phyloP scores from a whole-genome alignment of 2,329 filamentous ascomycete genomes.

The Endoconidiophora laricicola region DNA sequence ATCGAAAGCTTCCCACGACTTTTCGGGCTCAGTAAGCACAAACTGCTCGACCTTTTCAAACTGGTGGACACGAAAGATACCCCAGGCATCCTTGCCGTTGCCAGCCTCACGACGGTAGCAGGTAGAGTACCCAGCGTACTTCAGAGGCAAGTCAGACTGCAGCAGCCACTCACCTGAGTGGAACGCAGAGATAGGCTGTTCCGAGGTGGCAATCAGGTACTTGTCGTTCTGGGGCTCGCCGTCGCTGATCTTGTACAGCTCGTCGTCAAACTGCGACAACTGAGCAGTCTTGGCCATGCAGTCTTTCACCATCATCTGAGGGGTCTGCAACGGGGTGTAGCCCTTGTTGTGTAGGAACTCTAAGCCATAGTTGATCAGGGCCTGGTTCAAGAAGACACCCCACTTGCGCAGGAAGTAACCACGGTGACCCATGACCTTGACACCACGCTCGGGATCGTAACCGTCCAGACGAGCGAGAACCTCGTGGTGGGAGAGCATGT shows the following conservation, averaged over 20 bases:
- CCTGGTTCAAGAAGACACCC: conserved; percentile 75
- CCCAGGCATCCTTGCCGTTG: conserved; percentile 81
- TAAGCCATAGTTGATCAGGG: conserved; percentile 85
- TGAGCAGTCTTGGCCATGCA: conserved; percentile 98
- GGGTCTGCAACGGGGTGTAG: conserved; percentile 70
- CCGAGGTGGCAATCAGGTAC: conserved; percentile 61
- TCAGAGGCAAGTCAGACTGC: conserved; percentile 72
- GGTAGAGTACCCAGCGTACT: conserved; percentile 81
- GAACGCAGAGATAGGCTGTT: conserved; percentile 86
- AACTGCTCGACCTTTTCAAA: conserved; percentile 92
- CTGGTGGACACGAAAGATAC: conserved; percentile 93
- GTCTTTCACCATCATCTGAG: conserved; percentile 87
- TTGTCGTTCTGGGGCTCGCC: conserved; percentile 82
- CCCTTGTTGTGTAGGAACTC: conserved; percentile 72
- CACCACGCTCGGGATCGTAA: conserved; percentile 81
- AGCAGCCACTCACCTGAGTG: conserved; percentile 90
- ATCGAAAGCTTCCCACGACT: conserved; percentile 87
- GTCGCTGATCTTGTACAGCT: conserved; percentile 90
- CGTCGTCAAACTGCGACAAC: conserved; percentile 92
- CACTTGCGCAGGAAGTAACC: conserved; percentile 86
- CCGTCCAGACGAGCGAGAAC: conserved; percentile 76
- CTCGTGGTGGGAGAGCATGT: conserved; percentile 82
- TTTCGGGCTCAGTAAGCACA: conserved; percentile 65
- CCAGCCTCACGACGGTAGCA: conserved; percentile 95
- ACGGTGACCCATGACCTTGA: conserved; percentile 86